A percentile compares a stretch with the other conserved stretches of the same genome.
Evolutionary conservation across 169 alveolate species (phyloP).

Genomic region (Plasmodium fragile): DNA sequence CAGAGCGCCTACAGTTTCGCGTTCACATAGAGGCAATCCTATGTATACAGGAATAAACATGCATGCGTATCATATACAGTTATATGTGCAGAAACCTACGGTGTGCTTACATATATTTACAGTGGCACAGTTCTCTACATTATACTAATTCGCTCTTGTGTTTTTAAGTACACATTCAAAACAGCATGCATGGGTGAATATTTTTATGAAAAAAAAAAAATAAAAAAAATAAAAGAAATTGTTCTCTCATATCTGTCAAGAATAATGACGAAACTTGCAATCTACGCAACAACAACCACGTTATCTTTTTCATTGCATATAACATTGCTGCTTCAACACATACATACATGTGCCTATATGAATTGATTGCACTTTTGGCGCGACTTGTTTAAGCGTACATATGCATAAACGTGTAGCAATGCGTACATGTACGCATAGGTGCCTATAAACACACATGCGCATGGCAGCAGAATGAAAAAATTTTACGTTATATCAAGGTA

Average conservation of each 20-base stretch:
- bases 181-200: not conserved
- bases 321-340: not conserved
- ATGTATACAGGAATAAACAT: not conserved
- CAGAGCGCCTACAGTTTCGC: not conserved
- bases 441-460: not conserved
- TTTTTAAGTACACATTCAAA: not conserved
- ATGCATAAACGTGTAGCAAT: not conserved
- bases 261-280: not conserved
- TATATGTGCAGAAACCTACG: not conserved
- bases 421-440: not conserved
- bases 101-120: not conserved
- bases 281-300: not conserved
- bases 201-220: not conserved
- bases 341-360: not conserved
- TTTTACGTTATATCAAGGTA: not conserved
- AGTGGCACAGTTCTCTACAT: not conserved
- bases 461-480: constrained; percentile 1
- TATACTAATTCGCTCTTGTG: not conserved
- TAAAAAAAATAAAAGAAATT: not conserved
- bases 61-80: not conserved
- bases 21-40: not conserved
- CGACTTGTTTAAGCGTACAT: not conserved
- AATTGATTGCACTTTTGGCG: not conserved
- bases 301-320: not conserved
- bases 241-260: not conserved